Evolutionary conservation across 352 stramenopile species (phyloP).

Genomic region (Pythium monospermum): DNA sequence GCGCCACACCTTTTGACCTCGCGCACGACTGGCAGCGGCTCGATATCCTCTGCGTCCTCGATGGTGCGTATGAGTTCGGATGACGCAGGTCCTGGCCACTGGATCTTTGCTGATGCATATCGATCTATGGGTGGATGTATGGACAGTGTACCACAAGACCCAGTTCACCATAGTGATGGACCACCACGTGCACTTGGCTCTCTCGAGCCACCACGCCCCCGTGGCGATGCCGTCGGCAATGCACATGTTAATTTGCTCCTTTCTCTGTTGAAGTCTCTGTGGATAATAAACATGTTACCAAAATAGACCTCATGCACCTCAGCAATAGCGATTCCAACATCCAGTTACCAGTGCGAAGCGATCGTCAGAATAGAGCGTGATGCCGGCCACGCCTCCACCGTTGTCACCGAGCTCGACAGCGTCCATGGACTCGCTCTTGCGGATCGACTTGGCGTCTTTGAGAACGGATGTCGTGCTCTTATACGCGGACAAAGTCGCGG

Average conservation of each 20-base stretch:
- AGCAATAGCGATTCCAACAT: background rate
- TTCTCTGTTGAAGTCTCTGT: slow-evolving; percentile 22
- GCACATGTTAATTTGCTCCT: slow-evolving; percentile 6
- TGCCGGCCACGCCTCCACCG: background rate
- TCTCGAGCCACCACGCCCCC: background rate
- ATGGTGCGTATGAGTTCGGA: slow-evolving; percentile 19
- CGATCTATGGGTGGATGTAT: background rate
- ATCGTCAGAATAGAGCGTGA: background rate
- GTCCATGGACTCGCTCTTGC: slow-evolving; percentile 28
- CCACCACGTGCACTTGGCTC: slow-evolving; percentile 4
- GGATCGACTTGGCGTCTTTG: slow-evolving; percentile 25
- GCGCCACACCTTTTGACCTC: slow-evolving; percentile 45
- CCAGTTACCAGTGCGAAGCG: too few species aligned
- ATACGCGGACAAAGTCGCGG: slow-evolving; percentile 25
- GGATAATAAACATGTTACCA: too few species aligned
- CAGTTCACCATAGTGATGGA: slow-evolving; percentile 8
- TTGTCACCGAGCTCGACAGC: slow-evolving; percentile 1
- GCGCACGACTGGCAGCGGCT: slow-evolving; percentile 49
- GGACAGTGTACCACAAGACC: slow-evolving; percentile 6
- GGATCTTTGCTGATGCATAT: background rate
- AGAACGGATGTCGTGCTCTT: slow-evolving; percentile 22
- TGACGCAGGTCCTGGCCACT: background rate
- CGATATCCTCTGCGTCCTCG: slow-evolving; percentile 41
- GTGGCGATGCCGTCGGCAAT: slow-evolving; percentile 2
- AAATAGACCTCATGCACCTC: too few species aligned